Base-by-base conservation (phyloP, 176 grass and related monocot species). In the Puccinellia tenuiflora region DNA sequence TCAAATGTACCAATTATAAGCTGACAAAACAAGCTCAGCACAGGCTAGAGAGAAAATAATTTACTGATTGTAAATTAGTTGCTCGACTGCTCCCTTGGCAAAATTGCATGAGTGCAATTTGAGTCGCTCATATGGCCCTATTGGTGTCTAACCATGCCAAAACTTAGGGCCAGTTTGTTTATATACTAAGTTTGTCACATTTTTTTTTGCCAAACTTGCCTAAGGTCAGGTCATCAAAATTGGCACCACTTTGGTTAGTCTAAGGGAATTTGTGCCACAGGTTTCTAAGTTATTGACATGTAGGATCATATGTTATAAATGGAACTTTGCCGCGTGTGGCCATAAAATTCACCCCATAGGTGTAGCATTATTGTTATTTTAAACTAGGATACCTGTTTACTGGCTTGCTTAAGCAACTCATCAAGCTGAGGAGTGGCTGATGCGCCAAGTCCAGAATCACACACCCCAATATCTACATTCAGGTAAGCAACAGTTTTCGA, bases 341-440 rank as follows among this genome's bases (percentile, higher is more conserved):
- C n/a, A n/a, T n/a, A n/a, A n/a, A n/a, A n/a, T n/a, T n/a, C n/a
- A n/a, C n/a, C n/a, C n/a, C n/a, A n/a, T n/a, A n/a, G n/a, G n/a
- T n/a, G n/a, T n/a, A n/a, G n/a, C n/a, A n/a, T n/a, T n/a, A n/a
- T n/a, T n/a, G n/a, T n/a, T n/a, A 38, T 69, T 69, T 89, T 16
- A 17, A 39, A 88, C 20, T 53, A 3, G 5, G 9, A 57, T 52
- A 98, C 92, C 90, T 88, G 81, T 91, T 94, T 92, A 86, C 88
- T 92, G 0, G 88, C 92, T 82, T 94, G 77, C 73, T 88, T 91
- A 42, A 98, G 66, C 70, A 98, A 57, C 31, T 80, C 79, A 77
- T 98, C 92, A 88, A 98, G 92, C 73, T 98, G 95, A 77, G 95
- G 95, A 82, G 92, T 98, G 45, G 92, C 76, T 84, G 86, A 88